A percentile compares a stretch with the other conserved stretches of the same genome.
Conservation (phyloP, 768 basidiomycete genomes). For the Serendipita sp. region DNA sequence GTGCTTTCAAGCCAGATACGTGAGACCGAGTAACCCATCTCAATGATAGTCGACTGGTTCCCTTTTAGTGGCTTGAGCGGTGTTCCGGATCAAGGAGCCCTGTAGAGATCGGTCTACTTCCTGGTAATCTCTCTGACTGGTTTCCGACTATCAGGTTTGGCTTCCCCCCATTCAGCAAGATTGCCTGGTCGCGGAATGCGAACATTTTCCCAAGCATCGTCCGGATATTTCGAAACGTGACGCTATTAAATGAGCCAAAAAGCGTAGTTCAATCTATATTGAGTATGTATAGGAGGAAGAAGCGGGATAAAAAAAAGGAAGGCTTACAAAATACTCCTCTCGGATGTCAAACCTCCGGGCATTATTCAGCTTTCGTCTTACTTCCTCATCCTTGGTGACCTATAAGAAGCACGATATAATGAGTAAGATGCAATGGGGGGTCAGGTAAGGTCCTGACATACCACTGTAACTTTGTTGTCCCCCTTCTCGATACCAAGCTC, state of each 20-base stretch:
- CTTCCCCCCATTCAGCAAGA: not conserved
- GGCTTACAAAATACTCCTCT: slow-evolving; percentile 89
- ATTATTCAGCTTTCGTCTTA: slow-evolving; percentile 50
- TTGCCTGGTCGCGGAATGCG: not conserved
- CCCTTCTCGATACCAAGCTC: slow-evolving; percentile 86
- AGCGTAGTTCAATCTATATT: not conserved
- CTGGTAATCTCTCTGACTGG: not conserved
- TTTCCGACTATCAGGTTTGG: not conserved
- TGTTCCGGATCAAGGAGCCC: too few relatives aligned
- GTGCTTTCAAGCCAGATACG: too few relatives aligned
- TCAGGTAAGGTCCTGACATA: slow-evolving; percentile 16
- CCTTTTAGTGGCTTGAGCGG: too few relatives aligned
- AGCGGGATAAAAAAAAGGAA: not conserved
- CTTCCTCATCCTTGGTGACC: slow-evolving; percentile 67
- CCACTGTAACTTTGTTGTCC: slow-evolving; percentile 59
- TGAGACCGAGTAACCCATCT: too few relatives aligned
- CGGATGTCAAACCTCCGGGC: slow-evolving; percentile 73
- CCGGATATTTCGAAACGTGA: not conserved
- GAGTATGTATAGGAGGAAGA: not conserved
- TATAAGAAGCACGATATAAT: slow-evolving; percentile 14
- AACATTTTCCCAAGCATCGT: not conserved
- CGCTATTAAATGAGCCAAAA: not conserved
- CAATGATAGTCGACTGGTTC: too few relatives aligned
- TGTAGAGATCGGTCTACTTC: not conserved
- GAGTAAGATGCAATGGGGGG: not conserved